A percentile compares a stretch with the other conserved stretches of the same genome.
Evolutionary conservation across 345 rosid species (phyloP).

Genomic region (Noccaea bulbosa): DNA sequence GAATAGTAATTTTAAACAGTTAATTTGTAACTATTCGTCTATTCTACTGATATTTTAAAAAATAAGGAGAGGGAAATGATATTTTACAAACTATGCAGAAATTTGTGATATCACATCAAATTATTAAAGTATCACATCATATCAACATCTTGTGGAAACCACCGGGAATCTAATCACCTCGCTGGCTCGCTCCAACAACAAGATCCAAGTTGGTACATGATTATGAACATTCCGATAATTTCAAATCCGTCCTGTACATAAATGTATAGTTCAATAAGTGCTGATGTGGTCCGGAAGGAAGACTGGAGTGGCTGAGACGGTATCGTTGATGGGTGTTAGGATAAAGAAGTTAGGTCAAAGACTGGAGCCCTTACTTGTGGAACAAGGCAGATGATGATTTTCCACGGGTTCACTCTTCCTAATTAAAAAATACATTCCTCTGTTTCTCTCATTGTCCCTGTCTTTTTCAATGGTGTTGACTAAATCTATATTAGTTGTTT

Average conservation of each 20-base stretch:
- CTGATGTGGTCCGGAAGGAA: not conserved
- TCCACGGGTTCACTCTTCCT: slow-evolving; percentile 4
- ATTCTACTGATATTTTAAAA: too few relatives aligned
- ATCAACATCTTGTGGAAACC: not conserved
- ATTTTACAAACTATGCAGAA: too few relatives aligned
- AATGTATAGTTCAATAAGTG: too few relatives aligned
- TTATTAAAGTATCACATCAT: not conserved
- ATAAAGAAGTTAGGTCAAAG: slow-evolving; percentile 15
- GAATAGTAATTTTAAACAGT: too few relatives aligned
- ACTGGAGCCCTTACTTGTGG: slow-evolving; percentile 1
- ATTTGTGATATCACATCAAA: not conserved
- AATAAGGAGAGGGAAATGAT: too few relatives aligned
- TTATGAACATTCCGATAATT: too few relatives aligned
- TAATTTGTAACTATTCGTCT: too few relatives aligned
- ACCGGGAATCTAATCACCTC: not conserved
- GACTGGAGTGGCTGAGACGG: not conserved
- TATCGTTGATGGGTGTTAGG: slow-evolving; percentile 6
- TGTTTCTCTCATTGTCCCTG: not conserved
- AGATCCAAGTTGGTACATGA: too few relatives aligned
- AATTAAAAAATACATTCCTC: not conserved
- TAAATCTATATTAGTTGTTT: not conserved
- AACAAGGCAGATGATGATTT: slow-evolving; percentile 7
- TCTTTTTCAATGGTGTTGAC: slow-evolving; percentile 10
- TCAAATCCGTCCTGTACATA: too few relatives aligned
- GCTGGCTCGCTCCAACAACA: not conserved